Conservation (phyloP, 1,284 basidiomycete species). For the Peniophora sp. region DNA sequence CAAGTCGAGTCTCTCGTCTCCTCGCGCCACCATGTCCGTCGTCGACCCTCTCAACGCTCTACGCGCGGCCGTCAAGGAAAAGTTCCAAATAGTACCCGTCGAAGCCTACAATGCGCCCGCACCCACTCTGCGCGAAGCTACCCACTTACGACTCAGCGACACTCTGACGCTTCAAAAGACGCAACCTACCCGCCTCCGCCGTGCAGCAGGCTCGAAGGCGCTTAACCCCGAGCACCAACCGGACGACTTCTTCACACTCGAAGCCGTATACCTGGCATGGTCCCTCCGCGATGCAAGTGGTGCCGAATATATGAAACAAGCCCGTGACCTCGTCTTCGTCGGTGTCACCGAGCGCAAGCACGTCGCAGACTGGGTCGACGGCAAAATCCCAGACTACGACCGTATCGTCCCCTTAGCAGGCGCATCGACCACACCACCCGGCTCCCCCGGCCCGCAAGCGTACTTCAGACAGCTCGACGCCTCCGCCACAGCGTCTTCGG, state of each 20-base stretch:
- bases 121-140: conserved; percentile 47
- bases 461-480: conserved; percentile 6
- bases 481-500: conserved; percentile 15
- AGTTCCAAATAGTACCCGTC: conserved; percentile 6
- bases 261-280: conserved; percentile 80
- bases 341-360: conserved; percentile 80
- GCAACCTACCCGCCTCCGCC: conserved; percentile 66
- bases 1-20: no score
- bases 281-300: conserved; percentile 61
- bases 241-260: conserved; percentile 68
- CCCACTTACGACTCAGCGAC: conserved; percentile 56
- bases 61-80: conserved; percentile 8
- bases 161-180: conserved; percentile 55
- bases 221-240: conserved; percentile 29
- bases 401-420: conserved; percentile 44
- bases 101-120: conserved; percentile 32
- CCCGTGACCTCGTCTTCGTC: conserved; percentile 70
- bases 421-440: conserved; percentile 56
- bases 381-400: conserved; percentile 48
- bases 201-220: conserved; percentile 36
- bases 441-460: conserved; percentile 39
- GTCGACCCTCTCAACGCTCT: conserved; percentile 11
- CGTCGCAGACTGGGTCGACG: conserved; percentile 79
- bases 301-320: conserved; percentile 83
- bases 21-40: neutral